Evolutionary conservation across 805 yeast species (phyloP).

Genomic region (Cyberlindnera xylosilytica): DNA sequence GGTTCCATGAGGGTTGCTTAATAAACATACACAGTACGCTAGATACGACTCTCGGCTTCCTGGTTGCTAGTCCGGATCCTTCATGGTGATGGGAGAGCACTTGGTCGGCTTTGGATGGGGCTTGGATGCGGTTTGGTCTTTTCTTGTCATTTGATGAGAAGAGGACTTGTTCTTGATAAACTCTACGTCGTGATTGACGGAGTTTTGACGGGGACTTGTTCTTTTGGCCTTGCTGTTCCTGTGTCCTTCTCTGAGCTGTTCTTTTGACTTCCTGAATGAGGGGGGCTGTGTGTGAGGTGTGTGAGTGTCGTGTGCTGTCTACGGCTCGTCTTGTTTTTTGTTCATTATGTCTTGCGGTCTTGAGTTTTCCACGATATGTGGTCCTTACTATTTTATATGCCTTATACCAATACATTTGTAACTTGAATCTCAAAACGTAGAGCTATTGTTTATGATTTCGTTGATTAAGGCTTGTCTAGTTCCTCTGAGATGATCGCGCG

Average conservation of each 20-base stretch:
- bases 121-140: neutral
- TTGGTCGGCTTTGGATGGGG: neutral
- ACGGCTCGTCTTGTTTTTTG: too few species aligned
- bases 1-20: slow-evolving; percentile 2
- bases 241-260: neutral
- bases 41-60: neutral
- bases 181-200: neutral
- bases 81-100: neutral
- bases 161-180: too few species aligned
- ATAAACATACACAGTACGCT: slow-evolving; percentile 6
- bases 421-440: too few species aligned
- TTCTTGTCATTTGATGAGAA: too few species aligned
- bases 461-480: too few species aligned
- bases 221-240: neutral
- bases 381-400: too few species aligned
- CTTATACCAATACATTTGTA: neutral
- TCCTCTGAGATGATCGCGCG: too few species aligned
- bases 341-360: neutral
- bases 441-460: too few species aligned
- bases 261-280: neutral
- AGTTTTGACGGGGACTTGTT: neutral
- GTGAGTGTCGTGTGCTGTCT: neutral
- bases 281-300: neutral
- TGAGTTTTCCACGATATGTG: neutral
- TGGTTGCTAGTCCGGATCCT: neutral